Conservation (phyloP, 495 filamentous ascomycete species). For the Trichodelitschia bisporula region DNA sequence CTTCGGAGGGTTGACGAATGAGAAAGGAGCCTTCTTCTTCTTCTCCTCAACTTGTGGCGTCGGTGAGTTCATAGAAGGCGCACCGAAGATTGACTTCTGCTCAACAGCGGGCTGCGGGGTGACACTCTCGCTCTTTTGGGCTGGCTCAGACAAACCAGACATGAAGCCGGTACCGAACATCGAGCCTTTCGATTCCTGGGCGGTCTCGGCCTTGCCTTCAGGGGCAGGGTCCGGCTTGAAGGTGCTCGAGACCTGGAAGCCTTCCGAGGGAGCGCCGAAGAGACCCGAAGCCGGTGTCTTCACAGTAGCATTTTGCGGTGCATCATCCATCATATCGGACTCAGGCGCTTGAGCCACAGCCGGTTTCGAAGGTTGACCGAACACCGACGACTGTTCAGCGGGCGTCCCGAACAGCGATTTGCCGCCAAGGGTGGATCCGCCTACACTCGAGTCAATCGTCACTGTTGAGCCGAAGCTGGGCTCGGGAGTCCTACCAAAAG, state of each 20-base stretch:
- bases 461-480: conserved; percentile 18
- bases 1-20: no score
- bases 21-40: no score
- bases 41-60: no score
- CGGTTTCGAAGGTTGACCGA: conserved; percentile 5
- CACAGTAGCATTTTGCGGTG: conserved; percentile 2
- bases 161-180: no score
- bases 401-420: conserved; percentile 2
- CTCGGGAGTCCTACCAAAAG: conserved; percentile 7
- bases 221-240: conserved; percentile 55
- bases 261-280: conserved; percentile 10
- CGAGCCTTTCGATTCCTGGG: conserved; percentile 16
- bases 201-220: conserved; percentile 30
- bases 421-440: conserved; percentile 5
- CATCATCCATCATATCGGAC: conserved; percentile 3
- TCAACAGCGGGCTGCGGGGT: no score
- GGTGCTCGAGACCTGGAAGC: conserved; percentile 51
- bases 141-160: no score
- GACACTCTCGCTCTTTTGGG: no score
- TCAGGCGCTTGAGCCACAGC: conserved; percentile 5
- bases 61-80: no score
- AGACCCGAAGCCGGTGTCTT: no score
- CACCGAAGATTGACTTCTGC: no score
- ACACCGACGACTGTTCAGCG: no score
- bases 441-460: conserved; percentile 12